Conservation (phyloP, 257 asterid genomes). For the Capsicum pubescens region DNA sequence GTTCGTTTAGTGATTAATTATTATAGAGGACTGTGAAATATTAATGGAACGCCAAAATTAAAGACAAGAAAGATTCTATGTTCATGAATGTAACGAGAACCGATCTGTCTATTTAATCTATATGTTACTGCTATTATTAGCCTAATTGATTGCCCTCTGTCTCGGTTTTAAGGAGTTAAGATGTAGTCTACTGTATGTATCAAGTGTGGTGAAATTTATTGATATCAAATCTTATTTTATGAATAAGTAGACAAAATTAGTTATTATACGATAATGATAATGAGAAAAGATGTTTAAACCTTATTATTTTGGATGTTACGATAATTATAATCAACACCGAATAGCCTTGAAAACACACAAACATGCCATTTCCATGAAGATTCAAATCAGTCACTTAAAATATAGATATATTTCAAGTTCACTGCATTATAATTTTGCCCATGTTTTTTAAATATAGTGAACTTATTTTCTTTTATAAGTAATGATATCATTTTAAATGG, state of each 20-base stretch:
- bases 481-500: background rate
- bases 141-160: background rate
- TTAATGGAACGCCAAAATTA: background rate
- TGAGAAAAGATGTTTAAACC: background rate
- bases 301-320: background rate
- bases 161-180: background rate
- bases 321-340: background rate
- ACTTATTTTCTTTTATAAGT: background rate
- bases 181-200: background rate
- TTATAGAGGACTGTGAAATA: background rate
- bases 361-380: background rate
- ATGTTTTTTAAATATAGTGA: background rate
- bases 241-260: background rate
- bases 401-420: background rate
- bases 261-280: background rate
- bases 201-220: background rate
- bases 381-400: background rate
- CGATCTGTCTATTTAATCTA: background rate
- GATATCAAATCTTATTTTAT: background rate
- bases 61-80: background rate
- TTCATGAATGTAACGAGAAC: background rate
- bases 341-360: constrained; percentile 6
- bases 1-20: background rate
- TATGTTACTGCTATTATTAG: background rate
- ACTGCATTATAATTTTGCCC: background rate